These are phyloP conservation scores for Pseudonectria buxi DNA, from an alignment of 2,329 filamentous ascomycete genomes.

Conservation along the genomic window DNA sequence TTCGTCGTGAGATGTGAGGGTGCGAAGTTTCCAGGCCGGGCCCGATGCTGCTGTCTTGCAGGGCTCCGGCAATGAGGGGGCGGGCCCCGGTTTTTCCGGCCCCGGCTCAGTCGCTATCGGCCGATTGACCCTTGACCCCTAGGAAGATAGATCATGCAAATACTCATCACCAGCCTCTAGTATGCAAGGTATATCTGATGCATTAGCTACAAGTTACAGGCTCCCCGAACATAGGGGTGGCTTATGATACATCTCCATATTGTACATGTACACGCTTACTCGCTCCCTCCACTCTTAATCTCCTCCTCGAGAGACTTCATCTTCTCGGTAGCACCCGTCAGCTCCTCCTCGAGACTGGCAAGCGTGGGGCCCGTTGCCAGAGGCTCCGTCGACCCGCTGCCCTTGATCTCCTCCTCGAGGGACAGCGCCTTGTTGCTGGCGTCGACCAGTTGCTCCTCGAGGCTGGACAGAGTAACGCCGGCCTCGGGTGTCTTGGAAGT, in stretches of 20 bases:
- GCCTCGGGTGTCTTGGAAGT: slow-evolving; percentile 2
- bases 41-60: background rate
- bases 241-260: slow-evolving; percentile 18
- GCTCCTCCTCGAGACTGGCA: slow-evolving; percentile 14
- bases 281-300: slow-evolving; percentile 12
- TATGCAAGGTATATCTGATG: slow-evolving; percentile 3
- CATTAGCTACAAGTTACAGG: too few species aligned
- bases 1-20: slow-evolving; percentile 14
- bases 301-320: slow-evolving; percentile 16
- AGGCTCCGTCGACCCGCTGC: background rate
- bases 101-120: too few species aligned
- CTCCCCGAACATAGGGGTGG: background rate
- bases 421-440: slow-evolving; percentile 3
- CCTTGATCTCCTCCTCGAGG: slow-evolving; percentile 6
- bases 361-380: slow-evolving; percentile 4
- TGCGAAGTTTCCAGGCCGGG: slow-evolving; percentile 8
- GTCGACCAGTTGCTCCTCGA: slow-evolving; percentile 6
- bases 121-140: too few species aligned
- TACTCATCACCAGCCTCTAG: background rate
- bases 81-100: too few species aligned
- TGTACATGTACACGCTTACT: slow-evolving; percentile 19
- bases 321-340: slow-evolving; percentile 12
- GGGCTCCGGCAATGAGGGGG: too few species aligned
- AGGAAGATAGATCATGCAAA: too few species aligned
- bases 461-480: background rate